These are phyloP conservation scores for Tulasnella sp. DNA, from an alignment of 768 basidiomycete genomes.

Conservation along the genomic window DNA sequence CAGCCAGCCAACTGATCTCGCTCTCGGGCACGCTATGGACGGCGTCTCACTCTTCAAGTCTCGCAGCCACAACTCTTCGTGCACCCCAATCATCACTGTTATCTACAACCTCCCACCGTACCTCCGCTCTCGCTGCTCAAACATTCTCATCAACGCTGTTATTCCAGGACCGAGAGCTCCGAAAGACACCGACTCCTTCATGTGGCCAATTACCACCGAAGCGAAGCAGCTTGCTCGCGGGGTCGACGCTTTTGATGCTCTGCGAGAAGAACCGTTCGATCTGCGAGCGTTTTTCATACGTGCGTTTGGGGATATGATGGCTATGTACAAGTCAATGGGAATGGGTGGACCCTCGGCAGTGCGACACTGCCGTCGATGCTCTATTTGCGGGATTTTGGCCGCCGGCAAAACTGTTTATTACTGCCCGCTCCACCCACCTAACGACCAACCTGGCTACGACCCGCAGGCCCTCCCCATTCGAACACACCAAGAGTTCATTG, in stretches of 20 bases:
- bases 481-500: constrained; percentile 4
- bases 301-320: constrained; percentile 38
- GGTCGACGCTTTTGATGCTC: constrained; percentile 35
- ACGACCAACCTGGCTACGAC: not conserved
- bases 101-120: constrained; percentile 46
- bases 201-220: constrained; percentile 40
- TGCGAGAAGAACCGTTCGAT: constrained; percentile 32
- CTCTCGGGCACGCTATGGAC: constrained; percentile 17
- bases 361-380: constrained; percentile 41
- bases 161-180: constrained; percentile 48
- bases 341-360: constrained; percentile 46
- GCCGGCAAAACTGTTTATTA: not conserved
- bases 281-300: constrained; percentile 37
- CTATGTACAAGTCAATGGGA: constrained; percentile 36
- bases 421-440: constrained; percentile 32
- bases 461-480: not conserved
- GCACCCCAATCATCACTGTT: constrained; percentile 37
- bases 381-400: constrained; percentile 34
- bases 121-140: constrained; percentile 36
- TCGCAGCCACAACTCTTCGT: not conserved
- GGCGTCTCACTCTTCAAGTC: constrained; percentile 12
- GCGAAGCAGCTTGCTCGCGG: constrained; percentile 38
- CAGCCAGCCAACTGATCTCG: not conserved
- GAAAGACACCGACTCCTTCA: constrained; percentile 41
- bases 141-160: constrained; percentile 42